phyloP scores from a whole-genome alignment of 257 asterid species.

The Haberlea rhodopensis region DNA sequence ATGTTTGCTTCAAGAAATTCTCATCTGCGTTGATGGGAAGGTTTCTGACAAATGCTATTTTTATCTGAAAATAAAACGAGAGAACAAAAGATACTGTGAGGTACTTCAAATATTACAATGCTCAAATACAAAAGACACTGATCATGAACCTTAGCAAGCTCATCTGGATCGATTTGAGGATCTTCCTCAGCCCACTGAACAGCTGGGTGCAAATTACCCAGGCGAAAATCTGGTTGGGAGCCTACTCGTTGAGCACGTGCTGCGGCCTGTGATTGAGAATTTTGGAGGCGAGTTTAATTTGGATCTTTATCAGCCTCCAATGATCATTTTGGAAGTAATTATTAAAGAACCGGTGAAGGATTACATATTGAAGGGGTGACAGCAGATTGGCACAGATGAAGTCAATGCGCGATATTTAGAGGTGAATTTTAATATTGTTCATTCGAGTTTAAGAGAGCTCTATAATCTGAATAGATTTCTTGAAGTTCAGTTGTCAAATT shows the following conservation, averaged over 20 bases:
- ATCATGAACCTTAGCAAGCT: slow-evolving; percentile 65
- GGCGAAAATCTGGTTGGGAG: slow-evolving; percentile 71
- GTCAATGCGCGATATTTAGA: slow-evolving; percentile 26
- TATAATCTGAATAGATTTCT: slow-evolving; percentile 19
- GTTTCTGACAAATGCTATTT: slow-evolving; percentile 73
- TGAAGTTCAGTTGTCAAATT: slow-evolving; percentile 20
- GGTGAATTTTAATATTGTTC: slow-evolving; percentile 23
- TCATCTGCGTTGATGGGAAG: slow-evolving; percentile 73
- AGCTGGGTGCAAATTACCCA: slow-evolving; percentile 81
- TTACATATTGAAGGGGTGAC: slow-evolving; percentile 26
- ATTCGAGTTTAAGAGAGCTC: slow-evolving; percentile 24
- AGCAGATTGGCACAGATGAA: slow-evolving; percentile 24
- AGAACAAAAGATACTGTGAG: slow-evolving; percentile 23
- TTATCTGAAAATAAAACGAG: slow-evolving; percentile 58
- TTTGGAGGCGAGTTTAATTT: slow-evolving; percentile 58
- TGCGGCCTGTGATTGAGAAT: slow-evolving; percentile 96
- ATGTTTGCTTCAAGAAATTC: slow-evolving; percentile 60
- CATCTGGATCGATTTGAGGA: slow-evolving; percentile 48
- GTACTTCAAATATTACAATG: slow-evolving; percentile 17
- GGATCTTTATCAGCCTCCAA: slow-evolving; percentile 39
- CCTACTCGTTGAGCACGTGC: slow-evolving; percentile 80
- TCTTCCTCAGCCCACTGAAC: slow-evolving; percentile 93
- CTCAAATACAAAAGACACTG: slow-evolving; percentile 16
- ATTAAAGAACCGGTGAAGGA: slow-evolving; percentile 29
- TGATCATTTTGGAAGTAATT: slow-evolving; percentile 24